phyloP scores from a whole-genome alignment of 1,139 yeast species.

The Casaregolazyma suthepensis region DNA sequence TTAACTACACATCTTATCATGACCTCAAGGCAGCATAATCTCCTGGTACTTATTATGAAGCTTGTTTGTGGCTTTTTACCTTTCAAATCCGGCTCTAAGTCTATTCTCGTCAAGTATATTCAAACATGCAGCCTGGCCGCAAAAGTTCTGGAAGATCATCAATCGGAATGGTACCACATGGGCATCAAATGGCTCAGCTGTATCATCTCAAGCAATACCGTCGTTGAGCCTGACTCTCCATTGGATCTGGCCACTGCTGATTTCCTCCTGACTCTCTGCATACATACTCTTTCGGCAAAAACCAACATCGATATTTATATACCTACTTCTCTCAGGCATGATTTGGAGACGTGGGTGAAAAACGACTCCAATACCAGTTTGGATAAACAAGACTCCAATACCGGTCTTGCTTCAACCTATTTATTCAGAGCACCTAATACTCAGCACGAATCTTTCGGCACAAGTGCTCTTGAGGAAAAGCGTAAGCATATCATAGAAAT shows the following conservation, averaged over 20 bases:
- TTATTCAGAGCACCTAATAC: background rate
- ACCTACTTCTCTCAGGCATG: background rate
- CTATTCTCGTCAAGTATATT: background rate
- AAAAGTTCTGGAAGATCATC: background rate
- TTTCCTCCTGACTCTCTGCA: slow-evolving; percentile 1
- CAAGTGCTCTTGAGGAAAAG: background rate
- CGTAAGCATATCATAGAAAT: background rate
- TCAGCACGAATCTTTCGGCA: background rate
- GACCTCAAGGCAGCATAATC: background rate
- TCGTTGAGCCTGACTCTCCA: background rate
- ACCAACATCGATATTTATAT: background rate
- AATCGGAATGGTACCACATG: background rate
- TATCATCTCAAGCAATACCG: background rate
- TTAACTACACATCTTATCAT: background rate
- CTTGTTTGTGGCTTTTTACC: background rate
- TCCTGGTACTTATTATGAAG: background rate
- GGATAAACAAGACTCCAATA: background rate
- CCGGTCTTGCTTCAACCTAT: background rate
- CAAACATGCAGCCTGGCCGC: background rate
- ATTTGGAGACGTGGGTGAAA: background rate
- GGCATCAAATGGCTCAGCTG: slow-evolving; percentile 1
- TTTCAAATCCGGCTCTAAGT: background rate
- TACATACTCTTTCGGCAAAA: background rate
- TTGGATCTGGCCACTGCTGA: slow-evolving; percentile 1
- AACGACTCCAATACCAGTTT: background rate